Percentiles rank a stretch among this genome's conserved stretches.
phyloP scores from a whole-genome alignment of 2,329 filamentous ascomycete species.

The Alternaria tenuissima region DNA sequence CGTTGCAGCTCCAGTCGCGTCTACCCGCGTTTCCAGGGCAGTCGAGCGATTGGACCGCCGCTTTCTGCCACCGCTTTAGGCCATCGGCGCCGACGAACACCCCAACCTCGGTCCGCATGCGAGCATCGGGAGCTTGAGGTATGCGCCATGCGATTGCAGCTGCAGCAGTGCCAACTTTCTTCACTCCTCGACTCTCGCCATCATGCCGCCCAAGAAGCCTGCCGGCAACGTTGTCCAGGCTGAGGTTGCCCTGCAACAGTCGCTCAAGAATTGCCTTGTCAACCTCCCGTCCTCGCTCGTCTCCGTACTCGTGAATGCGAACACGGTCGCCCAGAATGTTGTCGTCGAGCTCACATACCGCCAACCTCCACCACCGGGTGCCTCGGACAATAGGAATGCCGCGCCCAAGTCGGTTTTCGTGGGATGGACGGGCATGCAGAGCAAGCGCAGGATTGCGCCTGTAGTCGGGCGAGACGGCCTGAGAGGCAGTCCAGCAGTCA shows the following conservation, averaged over 20 bases:
- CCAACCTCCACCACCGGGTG: conserved; percentile 60
- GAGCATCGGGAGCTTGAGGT: conserved; percentile 13
- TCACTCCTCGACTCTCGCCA: conserved; percentile 16
- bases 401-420: conserved; percentile 76
- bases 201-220: conserved; percentile 56
- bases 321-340: conserved; percentile 95
- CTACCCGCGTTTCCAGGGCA: conserved; percentile 33
- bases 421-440: conserved; percentile 98
- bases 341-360: conserved; percentile 89
- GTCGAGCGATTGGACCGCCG: conserved; percentile 28
- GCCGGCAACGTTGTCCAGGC: conserved; percentile 67
- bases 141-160: conserved; percentile 7
- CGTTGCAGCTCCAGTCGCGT: conserved; percentile 36
- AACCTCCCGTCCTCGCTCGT: conserved; percentile 89
- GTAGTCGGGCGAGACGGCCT: conserved; percentile 79
- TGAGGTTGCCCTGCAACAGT: conserved; percentile 82
- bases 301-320: conserved; percentile 83
- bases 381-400: conserved; percentile 50
- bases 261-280: conserved; percentile 89
- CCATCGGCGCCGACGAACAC: conserved; percentile 25
- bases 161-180: conserved; percentile 1
- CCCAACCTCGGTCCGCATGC: conserved; percentile 38
- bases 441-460: conserved; percentile 79
- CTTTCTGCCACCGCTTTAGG: conserved; percentile 38
- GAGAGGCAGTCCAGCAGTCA: conserved; percentile 63